phyloP scores from a whole-genome alignment of 2,329 filamentous ascomycete genomes.

The Phialophora macrospora region DNA sequence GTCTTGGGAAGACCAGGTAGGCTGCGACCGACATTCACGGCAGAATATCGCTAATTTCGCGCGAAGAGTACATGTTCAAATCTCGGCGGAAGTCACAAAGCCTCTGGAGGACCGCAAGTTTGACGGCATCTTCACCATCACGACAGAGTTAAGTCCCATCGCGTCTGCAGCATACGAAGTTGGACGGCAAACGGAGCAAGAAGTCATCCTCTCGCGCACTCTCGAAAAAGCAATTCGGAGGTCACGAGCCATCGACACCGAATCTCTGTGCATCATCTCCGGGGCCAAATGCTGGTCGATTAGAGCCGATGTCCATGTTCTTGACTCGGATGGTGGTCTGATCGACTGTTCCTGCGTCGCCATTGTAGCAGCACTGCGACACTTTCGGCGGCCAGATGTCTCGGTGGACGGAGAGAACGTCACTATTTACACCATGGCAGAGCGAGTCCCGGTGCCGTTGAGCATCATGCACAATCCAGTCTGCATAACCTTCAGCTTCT shows the following conservation, averaged over 20 bases:
- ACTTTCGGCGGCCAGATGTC: conserved; percentile 90
- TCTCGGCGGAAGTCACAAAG: conserved; percentile 85
- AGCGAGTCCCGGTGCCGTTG: conserved; percentile 87
- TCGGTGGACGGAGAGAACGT: conserved; percentile 82
- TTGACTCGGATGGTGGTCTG: conserved; percentile 88
- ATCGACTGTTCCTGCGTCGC: conserved; percentile 85
- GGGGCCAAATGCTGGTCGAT: conserved; percentile 90
- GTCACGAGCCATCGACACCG: conserved; percentile 89
- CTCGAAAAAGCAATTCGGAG: conserved; percentile 94
- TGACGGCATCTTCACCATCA: conserved; percentile 92
- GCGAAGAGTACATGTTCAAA: conserved; percentile 75
- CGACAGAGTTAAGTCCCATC: conserved; percentile 89
- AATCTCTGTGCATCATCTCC: conserved; percentile 91
- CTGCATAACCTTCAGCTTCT: conserved; percentile 88
- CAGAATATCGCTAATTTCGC: conserved; percentile 11
- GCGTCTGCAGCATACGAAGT: conserved; percentile 87
- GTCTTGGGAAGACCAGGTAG: conserved; percentile 87
- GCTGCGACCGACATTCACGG: conserved; percentile 25
- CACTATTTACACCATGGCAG: conserved; percentile 80
- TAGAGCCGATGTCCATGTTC: conserved; percentile 86
- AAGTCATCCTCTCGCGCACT: conserved; percentile 82
- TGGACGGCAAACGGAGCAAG: conserved; percentile 78
- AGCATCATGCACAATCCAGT: conserved; percentile 92
- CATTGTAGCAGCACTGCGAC: conserved; percentile 82
- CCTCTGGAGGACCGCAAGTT: conserved; percentile 89